phyloP scores from a whole-genome alignment of 1,284 basidiomycete species.

The Cutaneotrichosporon sp. region DNA sequence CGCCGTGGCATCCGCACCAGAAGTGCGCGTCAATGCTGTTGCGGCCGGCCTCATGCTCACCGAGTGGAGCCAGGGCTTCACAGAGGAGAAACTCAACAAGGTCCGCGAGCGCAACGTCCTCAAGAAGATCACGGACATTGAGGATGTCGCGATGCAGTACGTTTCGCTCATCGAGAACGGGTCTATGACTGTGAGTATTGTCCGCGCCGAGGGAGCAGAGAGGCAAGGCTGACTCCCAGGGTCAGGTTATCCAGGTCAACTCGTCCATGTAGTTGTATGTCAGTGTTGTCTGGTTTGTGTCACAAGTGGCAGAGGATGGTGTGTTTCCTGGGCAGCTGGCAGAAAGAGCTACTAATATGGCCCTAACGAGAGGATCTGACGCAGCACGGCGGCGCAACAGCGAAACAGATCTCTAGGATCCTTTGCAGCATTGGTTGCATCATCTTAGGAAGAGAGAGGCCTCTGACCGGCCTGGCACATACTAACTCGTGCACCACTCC shows the following conservation, averaged over 20 bases:
- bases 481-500: too few relatives aligned
- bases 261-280: slow-evolving; percentile 9
- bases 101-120: slow-evolving; percentile 19
- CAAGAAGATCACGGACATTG: slow-evolving; percentile 20
- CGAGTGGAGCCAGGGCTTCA: slow-evolving; percentile 31
- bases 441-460: too few relatives aligned
- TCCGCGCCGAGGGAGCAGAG: background rate
- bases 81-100: slow-evolving; percentile 21
- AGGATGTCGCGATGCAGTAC: slow-evolving; percentile 22
- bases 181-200: slow-evolving; percentile 11
- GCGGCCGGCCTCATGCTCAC: slow-evolving; percentile 31
- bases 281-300: background rate
- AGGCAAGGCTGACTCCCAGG: slow-evolving; percentile 4
- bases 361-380: too few relatives aligned
- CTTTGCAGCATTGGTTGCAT: too few relatives aligned
- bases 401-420: too few relatives aligned
- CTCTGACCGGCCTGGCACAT: too few relatives aligned
- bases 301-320: background rate
- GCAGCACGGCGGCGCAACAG: too few relatives aligned
- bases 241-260: slow-evolving; percentile 10
- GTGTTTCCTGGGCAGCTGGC: too few relatives aligned
- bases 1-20: slow-evolving; percentile 28
- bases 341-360: background rate
- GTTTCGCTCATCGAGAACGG: slow-evolving; percentile 8
- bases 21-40: slow-evolving; percentile 31